These are phyloP conservation scores for Aspergillus sp. DNA, from an alignment of 2,329 filamentous ascomycete genomes.

Conservation along the genomic window DNA sequence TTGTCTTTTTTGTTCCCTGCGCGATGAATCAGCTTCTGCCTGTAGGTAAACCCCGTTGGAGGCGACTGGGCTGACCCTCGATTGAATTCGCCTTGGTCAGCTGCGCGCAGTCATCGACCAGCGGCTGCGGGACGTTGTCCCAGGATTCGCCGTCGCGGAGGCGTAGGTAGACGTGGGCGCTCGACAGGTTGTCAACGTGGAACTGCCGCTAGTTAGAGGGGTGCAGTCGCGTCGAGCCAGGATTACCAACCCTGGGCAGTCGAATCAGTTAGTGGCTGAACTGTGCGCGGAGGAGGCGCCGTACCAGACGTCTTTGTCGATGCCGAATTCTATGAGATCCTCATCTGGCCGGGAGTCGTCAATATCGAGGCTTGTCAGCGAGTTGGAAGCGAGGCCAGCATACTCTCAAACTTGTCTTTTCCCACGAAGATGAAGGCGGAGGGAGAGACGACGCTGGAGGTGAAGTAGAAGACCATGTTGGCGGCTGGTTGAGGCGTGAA, in stretches of 20 bases:
- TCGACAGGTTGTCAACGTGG: slow-evolving; percentile 94
- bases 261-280: too few relatives aligned
- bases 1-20: slow-evolving; percentile 97
- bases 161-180: slow-evolving; percentile 90
- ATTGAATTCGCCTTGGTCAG: slow-evolving; percentile 98
- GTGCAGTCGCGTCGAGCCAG: too few relatives aligned
- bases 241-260: slow-evolving; percentile 31
- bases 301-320: slow-evolving; percentile 92
- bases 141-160: slow-evolving; percentile 69
- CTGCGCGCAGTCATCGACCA: slow-evolving; percentile 85
- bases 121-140: slow-evolving; percentile 66
- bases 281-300: too few relatives aligned
- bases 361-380: slow-evolving; percentile 6
- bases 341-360: slow-evolving; percentile 56
- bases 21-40: slow-evolving; percentile 11
- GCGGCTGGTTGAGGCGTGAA: background rate
- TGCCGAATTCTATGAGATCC: slow-evolving; percentile 86
- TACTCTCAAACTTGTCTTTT: slow-evolving; percentile 99
- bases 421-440: slow-evolving; percentile 87
- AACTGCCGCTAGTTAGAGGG: too few relatives aligned
- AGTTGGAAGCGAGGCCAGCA: slow-evolving; percentile 21
- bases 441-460: slow-evolving; percentile 71
- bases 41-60: too few relatives aligned
- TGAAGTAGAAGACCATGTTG: slow-evolving; percentile 86
- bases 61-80: slow-evolving; percentile 63